Percentiles rank a stretch among this genome's conserved stretches.
Conservation (phyloP, 2,329 filamentous ascomycete genomes). For the Colletotrichum simmondsii region DNA sequence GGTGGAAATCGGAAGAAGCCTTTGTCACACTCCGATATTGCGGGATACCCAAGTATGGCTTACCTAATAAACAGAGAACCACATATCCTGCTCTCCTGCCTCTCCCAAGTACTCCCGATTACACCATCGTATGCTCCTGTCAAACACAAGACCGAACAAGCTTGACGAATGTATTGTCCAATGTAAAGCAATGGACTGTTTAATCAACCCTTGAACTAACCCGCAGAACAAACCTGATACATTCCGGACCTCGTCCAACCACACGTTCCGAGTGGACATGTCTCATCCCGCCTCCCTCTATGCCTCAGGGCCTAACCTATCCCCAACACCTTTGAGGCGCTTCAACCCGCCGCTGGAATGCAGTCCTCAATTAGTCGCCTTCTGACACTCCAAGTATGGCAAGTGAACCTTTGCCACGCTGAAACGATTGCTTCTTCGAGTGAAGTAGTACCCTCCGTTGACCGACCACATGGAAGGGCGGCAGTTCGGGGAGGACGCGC, state of each 20-base stretch:
- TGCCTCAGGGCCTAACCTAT: constrained; percentile 7
- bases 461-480: constrained; percentile 5
- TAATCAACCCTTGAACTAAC: not conserved
- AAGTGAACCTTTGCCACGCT: not conserved
- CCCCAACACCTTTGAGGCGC: constrained; percentile 2
- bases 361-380: constrained; percentile 1
- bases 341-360: constrained; percentile 32
- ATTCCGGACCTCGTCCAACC: constrained; percentile 22
- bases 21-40: not conserved
- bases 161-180: not conserved
- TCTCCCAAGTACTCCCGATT: not conserved
- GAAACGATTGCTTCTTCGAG: constrained; percentile 12
- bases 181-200: not conserved
- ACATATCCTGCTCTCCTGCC: not conserved
- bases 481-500: constrained; percentile 7
- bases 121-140: not conserved
- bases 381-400: constrained; percentile 14
- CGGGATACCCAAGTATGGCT: not conserved
- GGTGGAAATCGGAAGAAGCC: not conserved
- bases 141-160: not conserved
- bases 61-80: not conserved
- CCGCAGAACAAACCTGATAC: not conserved
- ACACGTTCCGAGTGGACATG: constrained; percentile 13
- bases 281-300: constrained; percentile 30
- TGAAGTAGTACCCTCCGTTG: constrained; percentile 13